Conservation (phyloP, 208 protist genomes). For the Leishmania guyanensis region DNA sequence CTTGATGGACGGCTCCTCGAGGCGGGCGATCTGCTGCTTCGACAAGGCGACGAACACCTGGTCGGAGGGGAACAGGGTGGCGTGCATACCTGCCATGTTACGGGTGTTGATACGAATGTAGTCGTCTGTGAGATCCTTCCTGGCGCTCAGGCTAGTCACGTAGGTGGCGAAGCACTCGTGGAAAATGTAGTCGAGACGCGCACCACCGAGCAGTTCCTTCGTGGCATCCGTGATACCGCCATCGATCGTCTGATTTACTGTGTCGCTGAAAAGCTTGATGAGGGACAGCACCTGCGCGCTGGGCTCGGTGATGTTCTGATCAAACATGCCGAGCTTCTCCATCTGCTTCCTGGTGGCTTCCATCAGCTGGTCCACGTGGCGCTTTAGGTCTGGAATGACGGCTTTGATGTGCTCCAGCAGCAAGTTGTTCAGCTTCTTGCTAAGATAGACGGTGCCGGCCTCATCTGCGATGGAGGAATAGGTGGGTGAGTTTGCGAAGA, state of each 20-base stretch:
- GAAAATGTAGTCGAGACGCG: conserved; percentile 97
- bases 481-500: conserved; percentile 92
- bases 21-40: conserved; percentile 93
- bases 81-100: conserved; percentile 96
- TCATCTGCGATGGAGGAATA: conserved; percentile 91
- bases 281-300: conserved; percentile 84
- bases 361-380: conserved; percentile 89
- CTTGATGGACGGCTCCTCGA: conserved; percentile 95
- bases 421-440: conserved; percentile 90
- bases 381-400: conserved; percentile 94
- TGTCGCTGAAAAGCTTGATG: conserved; percentile 89
- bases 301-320: conserved; percentile 81
- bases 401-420: conserved; percentile 96
- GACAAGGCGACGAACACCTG: conserved; percentile 96
- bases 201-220: conserved; percentile 95
- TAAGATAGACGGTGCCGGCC: conserved; percentile 91
- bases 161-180: conserved; percentile 93
- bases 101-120: conserved; percentile 96
- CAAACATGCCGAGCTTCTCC: conserved; percentile 89
- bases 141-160: conserved; percentile 86
- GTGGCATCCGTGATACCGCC: conserved; percentile 89
- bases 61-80: conserved; percentile 97
- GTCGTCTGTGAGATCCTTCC: conserved; percentile 92
- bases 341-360: conserved; percentile 86
- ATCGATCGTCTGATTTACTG: conserved; percentile 94